Percentiles rank a stretch among this genome's conserved stretches.
Evolutionary conservation across 2,329 filamentous ascomycete species (phyloP).

Genomic region (Onygenales sp.): DNA sequence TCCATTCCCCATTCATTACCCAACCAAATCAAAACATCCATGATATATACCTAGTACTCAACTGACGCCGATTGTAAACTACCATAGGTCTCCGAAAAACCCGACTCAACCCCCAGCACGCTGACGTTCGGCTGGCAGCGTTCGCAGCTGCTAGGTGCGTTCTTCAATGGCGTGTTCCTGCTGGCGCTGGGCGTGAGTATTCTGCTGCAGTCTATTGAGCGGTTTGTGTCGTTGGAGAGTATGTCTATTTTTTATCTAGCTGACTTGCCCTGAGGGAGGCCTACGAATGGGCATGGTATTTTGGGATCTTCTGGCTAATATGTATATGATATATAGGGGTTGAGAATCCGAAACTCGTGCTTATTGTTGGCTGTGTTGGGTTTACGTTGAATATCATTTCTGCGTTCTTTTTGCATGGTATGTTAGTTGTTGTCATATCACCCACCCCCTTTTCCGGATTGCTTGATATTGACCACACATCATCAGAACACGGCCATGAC

Average conservation of each 20-base stretch:
- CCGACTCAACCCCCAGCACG: slow-evolving; percentile 43
- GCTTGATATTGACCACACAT: not conserved
- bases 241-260: slow-evolving; percentile 14
- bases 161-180: slow-evolving; percentile 71
- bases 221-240: slow-evolving; percentile 52
- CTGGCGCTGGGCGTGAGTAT: slow-evolving; percentile 66
- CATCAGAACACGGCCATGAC: slow-evolving; percentile 13
- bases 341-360: slow-evolving; percentile 53
- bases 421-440: not conserved
- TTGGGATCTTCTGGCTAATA: not conserved
- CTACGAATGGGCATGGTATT: not conserved
- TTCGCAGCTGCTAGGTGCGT: slow-evolving; percentile 62
- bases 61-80: not conserved
- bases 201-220: slow-evolving; percentile 61
- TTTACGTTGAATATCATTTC: slow-evolving; percentile 59
- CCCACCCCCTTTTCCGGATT: not conserved
- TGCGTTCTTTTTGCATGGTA: slow-evolving; percentile 56
- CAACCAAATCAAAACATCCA: not conserved
- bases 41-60: not conserved
- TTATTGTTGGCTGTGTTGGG: slow-evolving; percentile 62
- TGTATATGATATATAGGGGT: slow-evolving; percentile 37
- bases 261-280: no score
- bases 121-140: slow-evolving; percentile 70
- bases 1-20: not conserved
- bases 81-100: slow-evolving; percentile 47